Conservation (phyloP, 2,329 filamentous ascomycete genomes). For the Hymenoscyphus occultus region DNA sequence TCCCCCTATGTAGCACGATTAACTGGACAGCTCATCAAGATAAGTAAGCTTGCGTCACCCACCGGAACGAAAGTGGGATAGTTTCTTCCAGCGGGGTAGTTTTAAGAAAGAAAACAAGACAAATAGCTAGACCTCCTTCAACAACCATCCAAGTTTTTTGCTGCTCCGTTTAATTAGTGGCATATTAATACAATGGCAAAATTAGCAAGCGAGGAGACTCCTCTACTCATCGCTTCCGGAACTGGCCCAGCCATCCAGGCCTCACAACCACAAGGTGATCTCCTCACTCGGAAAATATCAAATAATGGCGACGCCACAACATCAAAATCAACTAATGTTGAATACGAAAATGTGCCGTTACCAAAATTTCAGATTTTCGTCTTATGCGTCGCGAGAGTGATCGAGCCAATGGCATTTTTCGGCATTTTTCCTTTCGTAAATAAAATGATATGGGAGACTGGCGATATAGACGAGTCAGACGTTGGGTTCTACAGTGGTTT, state of each 20-base stretch:
- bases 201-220: slow-evolving; percentile 16
- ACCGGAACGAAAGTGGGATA: neutral
- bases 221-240: slow-evolving; percentile 19
- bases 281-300: slow-evolving; percentile 10
- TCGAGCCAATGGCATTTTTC: slow-evolving; percentile 82
- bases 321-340: slow-evolving; percentile 15
- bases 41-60: neutral
- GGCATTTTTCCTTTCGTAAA: slow-evolving; percentile 79
- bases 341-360: slow-evolving; percentile 47
- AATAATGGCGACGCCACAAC: slow-evolving; percentile 4
- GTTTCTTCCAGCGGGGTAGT: neutral
- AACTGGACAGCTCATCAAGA: slow-evolving; percentile 1
- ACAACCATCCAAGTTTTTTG: neutral
- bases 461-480: slow-evolving; percentile 58
- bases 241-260: slow-evolving; percentile 5
- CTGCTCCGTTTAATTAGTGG: neutral
- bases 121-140: neutral
- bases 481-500: slow-evolving; percentile 78
- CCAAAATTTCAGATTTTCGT: slow-evolving; percentile 65
- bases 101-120: neutral
- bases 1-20: neutral
- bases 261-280: slow-evolving; percentile 11
- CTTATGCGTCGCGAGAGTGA: slow-evolving; percentile 68
- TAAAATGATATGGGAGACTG: slow-evolving; percentile 69
- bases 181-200: neutral